Percentiles rank a stretch among this genome's conserved stretches.
These are phyloP conservation scores for Peronospora tabacina DNA, from an alignment of 352 stramenopile species.

Conservation along the genomic window DNA sequence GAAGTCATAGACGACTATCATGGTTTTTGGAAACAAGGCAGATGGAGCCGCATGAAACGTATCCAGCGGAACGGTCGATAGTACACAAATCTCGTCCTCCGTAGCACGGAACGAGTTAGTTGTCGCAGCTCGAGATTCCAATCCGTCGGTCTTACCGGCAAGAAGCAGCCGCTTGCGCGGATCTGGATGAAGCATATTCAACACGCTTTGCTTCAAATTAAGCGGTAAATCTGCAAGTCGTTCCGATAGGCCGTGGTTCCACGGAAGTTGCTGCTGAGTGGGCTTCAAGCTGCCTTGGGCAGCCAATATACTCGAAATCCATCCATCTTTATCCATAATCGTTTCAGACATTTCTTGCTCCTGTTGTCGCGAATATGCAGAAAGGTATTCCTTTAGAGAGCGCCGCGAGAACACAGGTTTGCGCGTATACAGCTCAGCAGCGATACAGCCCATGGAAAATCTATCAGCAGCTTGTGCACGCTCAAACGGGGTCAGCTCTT, in stretches of 20 bases:
- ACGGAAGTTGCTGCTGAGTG: slow-evolving; percentile 13
- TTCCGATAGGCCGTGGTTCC: slow-evolving; percentile 24
- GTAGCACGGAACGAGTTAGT: slow-evolving; percentile 2
- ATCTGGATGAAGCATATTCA: slow-evolving; percentile 45
- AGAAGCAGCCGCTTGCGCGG: slow-evolving; percentile 32
- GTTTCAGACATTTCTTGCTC: neutral
- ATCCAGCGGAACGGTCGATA: slow-evolving; percentile 9
- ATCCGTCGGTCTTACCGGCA: slow-evolving; percentile 24
- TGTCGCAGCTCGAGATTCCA: slow-evolving; percentile 16
- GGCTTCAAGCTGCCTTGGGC: slow-evolving; percentile 3
- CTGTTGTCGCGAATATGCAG: slow-evolving; percentile 13
- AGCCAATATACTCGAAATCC: slow-evolving; percentile 26
- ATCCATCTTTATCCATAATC: slow-evolving; percentile 10
- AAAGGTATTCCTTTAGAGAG: slow-evolving; percentile 38
- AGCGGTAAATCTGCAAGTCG: slow-evolving; percentile 31
- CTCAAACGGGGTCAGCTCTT: slow-evolving; percentile 28
- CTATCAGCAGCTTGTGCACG: slow-evolving; percentile 35
- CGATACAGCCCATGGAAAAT: slow-evolving; percentile 61
- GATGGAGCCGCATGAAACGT: slow-evolving; percentile 22
- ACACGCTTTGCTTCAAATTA: slow-evolving; percentile 45
- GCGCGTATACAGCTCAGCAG: slow-evolving; percentile 58
- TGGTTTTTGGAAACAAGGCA: slow-evolving; percentile 40
- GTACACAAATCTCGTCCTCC: neutral
- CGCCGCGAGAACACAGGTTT: slow-evolving; percentile 49
- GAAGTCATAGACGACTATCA: slow-evolving; percentile 45